These are phyloP conservation scores for Picea abies DNA, from an alignment of 83 land plant species.

Conservation along the genomic window DNA sequence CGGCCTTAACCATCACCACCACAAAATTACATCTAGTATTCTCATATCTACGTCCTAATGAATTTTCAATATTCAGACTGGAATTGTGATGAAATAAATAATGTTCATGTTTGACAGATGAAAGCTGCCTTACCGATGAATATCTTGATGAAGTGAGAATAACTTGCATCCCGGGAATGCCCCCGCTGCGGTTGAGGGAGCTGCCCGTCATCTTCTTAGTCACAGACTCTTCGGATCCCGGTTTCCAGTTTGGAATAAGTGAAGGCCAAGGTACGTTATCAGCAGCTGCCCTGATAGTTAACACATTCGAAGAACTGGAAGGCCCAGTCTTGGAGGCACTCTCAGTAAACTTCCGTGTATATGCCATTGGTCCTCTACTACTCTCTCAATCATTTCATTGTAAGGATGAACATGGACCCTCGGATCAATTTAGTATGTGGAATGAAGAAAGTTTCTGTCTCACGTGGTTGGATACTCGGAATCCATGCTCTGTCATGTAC, in stretches of 20 bases:
- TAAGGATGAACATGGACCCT: neutral
- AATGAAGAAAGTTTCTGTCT: constrained; percentile 30
- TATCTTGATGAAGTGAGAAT: too few species aligned
- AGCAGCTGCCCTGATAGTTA: constrained; percentile 26
- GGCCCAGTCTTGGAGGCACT: constrained; percentile 22
- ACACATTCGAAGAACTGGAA: constrained; percentile 45
- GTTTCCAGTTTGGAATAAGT: constrained; percentile 13
- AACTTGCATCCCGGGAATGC: constrained; percentile 21
- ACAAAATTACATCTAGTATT: too few species aligned
- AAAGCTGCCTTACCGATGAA: too few species aligned
- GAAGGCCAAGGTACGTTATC: neutral
- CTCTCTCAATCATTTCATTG: neutral
- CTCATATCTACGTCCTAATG: too few species aligned
- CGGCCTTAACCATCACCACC: too few species aligned
- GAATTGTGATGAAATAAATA: too few species aligned
- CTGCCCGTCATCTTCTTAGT: constrained; percentile 18
- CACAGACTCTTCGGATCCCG: constrained; percentile 17
- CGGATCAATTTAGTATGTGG: constrained; percentile 18
- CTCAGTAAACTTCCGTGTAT: constrained; percentile 12
- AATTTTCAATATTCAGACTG: too few species aligned
- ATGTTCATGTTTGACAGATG: too few species aligned
- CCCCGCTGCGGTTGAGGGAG: constrained; percentile 32
- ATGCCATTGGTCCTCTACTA: constrained; percentile 34
- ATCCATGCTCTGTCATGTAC: constrained; percentile 19
- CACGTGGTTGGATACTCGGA: constrained; percentile 22